A percentile compares a stretch with the other conserved stretches of the same genome.
phyloP scores from a whole-genome alignment of 2,329 filamentous ascomycete genomes.

The Aspergillus phoenicis region DNA sequence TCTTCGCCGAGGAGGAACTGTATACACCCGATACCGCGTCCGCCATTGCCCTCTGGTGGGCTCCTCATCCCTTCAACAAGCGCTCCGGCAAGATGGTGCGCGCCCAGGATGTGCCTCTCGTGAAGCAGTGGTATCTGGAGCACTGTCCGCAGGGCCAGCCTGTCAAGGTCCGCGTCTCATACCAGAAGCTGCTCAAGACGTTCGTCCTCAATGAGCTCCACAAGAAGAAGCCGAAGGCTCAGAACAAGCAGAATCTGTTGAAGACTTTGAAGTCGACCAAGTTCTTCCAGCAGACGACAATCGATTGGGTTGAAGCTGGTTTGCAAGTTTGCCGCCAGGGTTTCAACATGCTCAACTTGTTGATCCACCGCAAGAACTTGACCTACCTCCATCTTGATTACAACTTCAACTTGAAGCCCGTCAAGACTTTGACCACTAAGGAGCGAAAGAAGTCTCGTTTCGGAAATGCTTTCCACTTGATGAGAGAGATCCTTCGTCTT shows the following conservation, averaged over 20 bases:
- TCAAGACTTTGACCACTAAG: constrained; percentile 97
- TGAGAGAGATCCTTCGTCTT: constrained; percentile 93
- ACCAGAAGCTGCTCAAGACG: constrained; percentile 95
- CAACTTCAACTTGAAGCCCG: constrained; percentile 98
- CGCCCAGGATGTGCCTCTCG: constrained; percentile 91
- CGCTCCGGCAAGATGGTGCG: constrained; percentile 94
- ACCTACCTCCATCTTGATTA: constrained; percentile 98
- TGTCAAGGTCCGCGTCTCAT: constrained; percentile 96
- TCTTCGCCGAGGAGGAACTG: constrained; percentile 84
- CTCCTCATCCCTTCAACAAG: constrained; percentile 91
- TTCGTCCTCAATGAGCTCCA: constrained; percentile 96
- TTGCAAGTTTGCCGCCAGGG: constrained; percentile 97
- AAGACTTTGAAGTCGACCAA: constrained; percentile 92
- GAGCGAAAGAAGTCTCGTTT: constrained; percentile 99
- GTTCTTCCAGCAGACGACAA: constrained; percentile 99
- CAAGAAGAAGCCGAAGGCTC: constrained; percentile 91
- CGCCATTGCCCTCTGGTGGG: constrained; percentile 97
- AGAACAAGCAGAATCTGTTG: constrained; percentile 91
- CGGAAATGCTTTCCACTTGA: constrained; percentile 97
- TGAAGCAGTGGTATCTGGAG: constrained; percentile 98
- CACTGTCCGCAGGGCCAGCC: constrained; percentile 89
- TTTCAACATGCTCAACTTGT: constrained; percentile 97
- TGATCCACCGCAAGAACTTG: constrained; percentile 97
- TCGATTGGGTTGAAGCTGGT: constrained; percentile 98
- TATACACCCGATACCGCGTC: constrained; percentile 87